These are phyloP conservation scores for Flaveria sonorensis DNA, from an alignment of 129 eudicot species.

Conservation along the genomic window DNA sequence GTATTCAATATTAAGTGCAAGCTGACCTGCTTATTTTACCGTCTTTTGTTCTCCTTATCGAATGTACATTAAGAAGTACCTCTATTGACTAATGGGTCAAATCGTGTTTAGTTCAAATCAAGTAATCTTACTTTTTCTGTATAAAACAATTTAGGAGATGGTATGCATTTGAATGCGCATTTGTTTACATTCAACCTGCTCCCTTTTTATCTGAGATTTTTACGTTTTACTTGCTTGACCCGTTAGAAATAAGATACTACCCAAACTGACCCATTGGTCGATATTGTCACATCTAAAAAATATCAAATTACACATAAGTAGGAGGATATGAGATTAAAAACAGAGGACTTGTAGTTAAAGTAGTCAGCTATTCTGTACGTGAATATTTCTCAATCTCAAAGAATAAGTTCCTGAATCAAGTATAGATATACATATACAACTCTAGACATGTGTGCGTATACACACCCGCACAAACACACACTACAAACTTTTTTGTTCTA, in stretches of 20 bases:
- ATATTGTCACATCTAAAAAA: background rate
- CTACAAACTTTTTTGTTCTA: constrained; percentile 21
- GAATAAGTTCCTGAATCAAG: constrained; percentile 28
- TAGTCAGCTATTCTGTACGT: constrained; percentile 7
- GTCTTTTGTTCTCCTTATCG: background rate
- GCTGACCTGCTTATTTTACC: constrained; percentile 2
- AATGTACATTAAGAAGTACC: background rate
- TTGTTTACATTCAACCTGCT: background rate
- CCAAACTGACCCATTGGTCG: constrained; percentile 2
- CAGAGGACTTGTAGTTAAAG: constrained; percentile 13
- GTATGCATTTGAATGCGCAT: background rate
- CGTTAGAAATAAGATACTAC: background rate
- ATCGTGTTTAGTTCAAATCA: background rate
- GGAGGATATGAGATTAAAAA: constrained; percentile 12
- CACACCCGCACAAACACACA: background rate
- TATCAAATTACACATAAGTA: background rate
- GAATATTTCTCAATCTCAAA: constrained; percentile 28
- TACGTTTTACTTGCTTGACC: background rate
- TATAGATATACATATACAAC: constrained; percentile 17
- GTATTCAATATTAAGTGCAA: constrained; percentile 13
- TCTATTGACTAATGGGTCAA: background rate
- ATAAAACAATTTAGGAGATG: background rate
- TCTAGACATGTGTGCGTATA: background rate
- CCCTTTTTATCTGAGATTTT: background rate
- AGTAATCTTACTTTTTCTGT: background rate